Base-by-base conservation (phyloP, 331 rosid genomes). In the Quercus tomentella region DNA sequence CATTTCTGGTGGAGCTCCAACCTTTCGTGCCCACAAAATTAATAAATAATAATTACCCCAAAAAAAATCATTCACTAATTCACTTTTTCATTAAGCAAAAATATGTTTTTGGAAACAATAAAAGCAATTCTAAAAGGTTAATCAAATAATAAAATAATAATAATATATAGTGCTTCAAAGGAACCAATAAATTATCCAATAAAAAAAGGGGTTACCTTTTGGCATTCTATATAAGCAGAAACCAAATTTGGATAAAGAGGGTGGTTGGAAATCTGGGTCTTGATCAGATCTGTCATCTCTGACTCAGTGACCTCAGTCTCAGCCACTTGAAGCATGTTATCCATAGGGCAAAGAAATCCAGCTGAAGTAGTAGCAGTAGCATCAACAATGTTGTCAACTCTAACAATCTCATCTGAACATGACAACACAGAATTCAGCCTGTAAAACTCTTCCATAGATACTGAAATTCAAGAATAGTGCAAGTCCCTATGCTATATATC, bases 1-100 rank as follows among this genome's bases (percentile, higher is more conserved):
- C 43, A 85, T 80, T 83, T 91, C 91, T 20, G 90, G 84, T 4
- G 97, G 92, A 70, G 93, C 98, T 81, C 98, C 98, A 84, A 94
- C 92, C 98, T 94, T 57, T 2, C 56, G 57, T 21, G 2, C 52
- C 72, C 72, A 74, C 57, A 81, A 70, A 74, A 4, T 54, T 69
- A 56, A 26, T 5, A n/a, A 77, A 22, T 54, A 22, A 67, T 20
- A 43, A 69, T 9, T 41, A 41, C 28, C 43, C 14, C 7, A 21
- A 37, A 25, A 22, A 77, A 17, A 70, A 43, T 14, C 17, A 49
- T 49, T 49, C 55, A 14, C 55, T 49, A 14, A 21, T 58, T 58
- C 66, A 8, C 31, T 58, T 22, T 58, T 5, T 58, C 23, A 66
- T 33, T 21, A 65, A 68, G 14, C 12, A 1, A 30, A 54, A 56